Evolutionary conservation across 768 basidiomycete species (phyloP).

Genomic region (Melanogaster broomeanus): DNA sequence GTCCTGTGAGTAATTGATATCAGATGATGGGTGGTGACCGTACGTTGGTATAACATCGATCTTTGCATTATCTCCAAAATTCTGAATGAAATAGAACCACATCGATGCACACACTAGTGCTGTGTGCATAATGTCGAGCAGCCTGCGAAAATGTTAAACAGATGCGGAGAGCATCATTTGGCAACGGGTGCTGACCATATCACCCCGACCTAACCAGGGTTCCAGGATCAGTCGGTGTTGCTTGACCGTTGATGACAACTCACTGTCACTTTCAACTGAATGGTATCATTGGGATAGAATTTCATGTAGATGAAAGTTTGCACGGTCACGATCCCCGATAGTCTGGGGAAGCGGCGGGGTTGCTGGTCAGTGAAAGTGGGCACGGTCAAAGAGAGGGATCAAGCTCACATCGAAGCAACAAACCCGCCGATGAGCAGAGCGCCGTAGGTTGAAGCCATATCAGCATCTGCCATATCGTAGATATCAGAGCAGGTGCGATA

Average conservation of each 20-base stretch:
- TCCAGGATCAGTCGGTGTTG: neutral
- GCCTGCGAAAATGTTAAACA: constrained; percentile 9
- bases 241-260: neutral
- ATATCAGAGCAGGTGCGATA: neutral
- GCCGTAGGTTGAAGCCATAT: constrained; percentile 23
- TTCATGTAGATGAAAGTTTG: constrained; percentile 32
- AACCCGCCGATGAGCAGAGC: constrained; percentile 34
- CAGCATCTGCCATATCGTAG: constrained; percentile 10
- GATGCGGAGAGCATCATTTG: neutral
- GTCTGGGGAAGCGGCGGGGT: constrained; percentile 8
- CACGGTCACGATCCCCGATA: constrained; percentile 29
- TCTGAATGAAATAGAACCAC: constrained; percentile 45
- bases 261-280: constrained; percentile 23
- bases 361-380: neutral
- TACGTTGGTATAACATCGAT: constrained; percentile 50
- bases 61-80: constrained; percentile 40
- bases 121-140: constrained; percentile 43
- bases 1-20: neutral
- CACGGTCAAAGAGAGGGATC: neutral
- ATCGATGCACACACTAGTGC: constrained; percentile 40
- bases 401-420: constrained; percentile 27
- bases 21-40: neutral
- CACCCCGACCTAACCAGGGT: constrained; percentile 19
- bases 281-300: constrained; percentile 26
- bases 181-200: constrained; percentile 22